Evolutionary conservation across 2,329 filamentous ascomycete genomes (phyloP), one percentile per base, ranked within the genome.

Genomic region (Scedosporium minutisporum): DNA sequence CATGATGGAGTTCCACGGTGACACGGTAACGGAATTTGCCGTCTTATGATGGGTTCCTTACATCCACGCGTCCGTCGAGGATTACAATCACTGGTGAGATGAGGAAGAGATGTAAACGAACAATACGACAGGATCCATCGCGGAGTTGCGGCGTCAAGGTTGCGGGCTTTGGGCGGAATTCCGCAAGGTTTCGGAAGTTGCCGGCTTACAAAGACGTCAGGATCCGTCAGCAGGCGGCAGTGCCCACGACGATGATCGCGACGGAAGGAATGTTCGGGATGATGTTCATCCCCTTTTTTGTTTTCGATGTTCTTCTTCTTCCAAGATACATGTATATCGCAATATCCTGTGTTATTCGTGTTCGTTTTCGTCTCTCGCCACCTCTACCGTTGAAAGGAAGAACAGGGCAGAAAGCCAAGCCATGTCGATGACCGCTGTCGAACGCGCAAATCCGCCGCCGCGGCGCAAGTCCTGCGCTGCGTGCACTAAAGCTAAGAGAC

Each of bases 401-500:
- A 38, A 38, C 12, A 12, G 33, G 33, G 9, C 10, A 38, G 33
- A 57, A 27, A 33, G n/a, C 16, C 14, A 10, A 42, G 44, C 16
- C 42, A 61, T 61, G 60, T 61, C 60, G 10, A 14, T 61, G 25
- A 61, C 60, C 7, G 53, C 63, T 5, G 23, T 62, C 58, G 77
- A 79, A 69, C 74, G 73, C 61, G 71, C 65, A 27, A 80, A 79
- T 70, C 78, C 77, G 41, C 80, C 75, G 55, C 76, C 76, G 4
- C 71, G 78, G 63, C 80, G 82, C 57, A 86, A 84, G 71, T 82
- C 84, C 3, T 87, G 83, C 67, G 73, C 76, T 3, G 77, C 79
- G 27, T 86, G 84, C 71, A 82, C 78, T 58, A 79, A 77, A 66
- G 77, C 82, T 25, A 86, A 86, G 69, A 77, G 83, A 14, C 80